Conservation (phyloP, 768 basidiomycete species). For the Imleria badia region DNA sequence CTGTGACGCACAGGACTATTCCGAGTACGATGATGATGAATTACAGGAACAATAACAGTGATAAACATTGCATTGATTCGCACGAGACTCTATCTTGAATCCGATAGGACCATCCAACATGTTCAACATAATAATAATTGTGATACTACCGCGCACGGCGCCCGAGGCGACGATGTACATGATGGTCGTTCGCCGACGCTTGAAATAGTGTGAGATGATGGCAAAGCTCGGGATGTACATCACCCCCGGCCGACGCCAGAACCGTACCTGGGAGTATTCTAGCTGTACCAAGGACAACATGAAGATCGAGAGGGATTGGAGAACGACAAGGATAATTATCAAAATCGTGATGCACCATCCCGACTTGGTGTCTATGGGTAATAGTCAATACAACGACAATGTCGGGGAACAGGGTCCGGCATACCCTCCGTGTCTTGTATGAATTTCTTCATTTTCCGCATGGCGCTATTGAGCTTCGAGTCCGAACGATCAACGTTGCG, state of each 20-base stretch:
- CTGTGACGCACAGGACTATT: constrained; percentile 13
- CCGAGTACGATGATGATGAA: constrained; percentile 39
- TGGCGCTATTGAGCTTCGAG: constrained; percentile 60
- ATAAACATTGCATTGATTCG: constrained; percentile 42
- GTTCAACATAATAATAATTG: constrained; percentile 65
- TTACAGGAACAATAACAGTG: constrained; percentile 36
- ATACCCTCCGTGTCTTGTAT: constrained; percentile 80
- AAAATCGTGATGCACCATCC: constrained; percentile 89
- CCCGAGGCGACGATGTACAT: constrained; percentile 48
- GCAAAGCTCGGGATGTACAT: constrained; percentile 45
- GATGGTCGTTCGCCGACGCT: constrained; percentile 38
- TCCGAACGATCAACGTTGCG: constrained; percentile 70
- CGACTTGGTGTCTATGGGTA: constrained; percentile 68
- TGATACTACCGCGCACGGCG: constrained; percentile 51
- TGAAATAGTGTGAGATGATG: constrained; percentile 47
- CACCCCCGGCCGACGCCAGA: constrained; percentile 44
- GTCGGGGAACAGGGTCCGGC: background rate
- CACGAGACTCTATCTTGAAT: constrained; percentile 40
- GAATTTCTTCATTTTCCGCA: constrained; percentile 73
- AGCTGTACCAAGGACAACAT: constrained; percentile 38
- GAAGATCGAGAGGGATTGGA: constrained; percentile 34
- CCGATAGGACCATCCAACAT: constrained; percentile 42
- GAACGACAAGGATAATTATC: constrained; percentile 67
- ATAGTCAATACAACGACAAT: background rate
- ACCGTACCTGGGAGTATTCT: constrained; percentile 35